Evolutionary conservation across 208 protist genomes (phyloP).

Genomic region (Crithidia acanthocephali): DNA sequence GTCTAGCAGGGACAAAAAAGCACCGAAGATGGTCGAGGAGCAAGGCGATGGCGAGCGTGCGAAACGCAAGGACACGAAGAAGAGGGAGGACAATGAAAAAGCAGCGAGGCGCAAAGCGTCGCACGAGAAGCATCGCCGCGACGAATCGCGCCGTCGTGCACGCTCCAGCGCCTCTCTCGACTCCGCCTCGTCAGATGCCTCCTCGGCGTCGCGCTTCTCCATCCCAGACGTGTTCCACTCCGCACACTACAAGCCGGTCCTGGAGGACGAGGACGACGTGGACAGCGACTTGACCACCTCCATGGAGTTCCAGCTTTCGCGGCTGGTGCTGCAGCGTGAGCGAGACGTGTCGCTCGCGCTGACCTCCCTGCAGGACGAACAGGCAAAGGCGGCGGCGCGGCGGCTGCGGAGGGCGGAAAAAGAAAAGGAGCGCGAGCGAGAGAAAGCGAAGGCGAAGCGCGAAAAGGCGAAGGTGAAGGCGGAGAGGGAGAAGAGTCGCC

Average conservation of each 20-base stretch:
- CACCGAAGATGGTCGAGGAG: too few relatives aligned
- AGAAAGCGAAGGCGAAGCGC: not conserved
- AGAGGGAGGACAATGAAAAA: not conserved
- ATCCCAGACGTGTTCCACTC: conserved; percentile 3
- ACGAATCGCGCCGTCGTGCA: not conserved
- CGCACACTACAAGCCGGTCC: not conserved
- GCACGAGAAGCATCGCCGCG: not conserved
- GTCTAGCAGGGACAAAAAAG: not conserved
- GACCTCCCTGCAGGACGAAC: not conserved
- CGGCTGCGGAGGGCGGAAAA: conserved; percentile 8
- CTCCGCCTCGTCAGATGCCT: not conserved
- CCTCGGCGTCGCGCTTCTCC: not conserved
- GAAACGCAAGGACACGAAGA: not conserved
- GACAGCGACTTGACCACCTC: conserved; percentile 33
- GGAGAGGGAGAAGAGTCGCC: conserved; percentile 6
- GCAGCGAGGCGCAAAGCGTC: not conserved
- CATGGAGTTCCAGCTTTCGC: conserved; percentile 35
- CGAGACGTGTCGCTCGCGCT: conserved; percentile 6
- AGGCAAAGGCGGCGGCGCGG: not conserved
- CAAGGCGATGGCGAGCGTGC: not conserved
- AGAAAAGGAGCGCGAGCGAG: conserved; percentile 6
- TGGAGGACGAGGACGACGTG: conserved; percentile 21
- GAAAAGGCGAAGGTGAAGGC: not conserved
- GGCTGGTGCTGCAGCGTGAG: conserved; percentile 24
- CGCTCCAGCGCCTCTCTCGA: not conserved